These are phyloP conservation scores for Solanum pimpinellifolium DNA, from an alignment of 257 asterid genomes.

Conservation along the genomic window DNA sequence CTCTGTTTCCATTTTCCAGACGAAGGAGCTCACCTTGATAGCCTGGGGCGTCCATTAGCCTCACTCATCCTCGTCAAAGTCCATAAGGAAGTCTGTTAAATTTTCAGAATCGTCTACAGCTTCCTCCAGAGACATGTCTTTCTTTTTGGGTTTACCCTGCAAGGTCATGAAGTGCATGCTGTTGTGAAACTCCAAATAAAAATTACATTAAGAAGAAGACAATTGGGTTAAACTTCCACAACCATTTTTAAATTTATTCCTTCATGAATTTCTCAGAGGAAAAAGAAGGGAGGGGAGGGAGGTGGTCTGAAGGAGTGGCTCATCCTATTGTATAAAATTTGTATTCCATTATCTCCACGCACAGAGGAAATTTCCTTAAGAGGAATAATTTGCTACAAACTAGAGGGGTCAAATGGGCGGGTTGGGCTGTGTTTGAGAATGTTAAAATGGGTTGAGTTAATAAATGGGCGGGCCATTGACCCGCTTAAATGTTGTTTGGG, in stretches of 20 bases:
- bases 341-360: background rate
- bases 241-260: background rate
- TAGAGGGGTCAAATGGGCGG: background rate
- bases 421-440: background rate
- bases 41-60: background rate
- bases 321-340: background rate
- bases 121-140: slow-evolving; percentile 65
- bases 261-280: background rate
- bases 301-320: background rate
- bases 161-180: background rate
- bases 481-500: background rate
- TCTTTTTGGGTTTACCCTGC: slow-evolving; percentile 51
- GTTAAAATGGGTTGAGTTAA: background rate
- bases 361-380: background rate
- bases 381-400: background rate
- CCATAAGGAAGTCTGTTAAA: slow-evolving; percentile 83
- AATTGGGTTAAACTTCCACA: background rate
- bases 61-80: slow-evolving; percentile 38
- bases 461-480: background rate
- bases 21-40: background rate
- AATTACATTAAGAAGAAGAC: background rate
- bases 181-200: background rate
- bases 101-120: slow-evolving; percentile 86
- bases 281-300: background rate
- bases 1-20: background rate